Base-by-base conservation (phyloP, 148 eudicot species). In the Arctostaphylos glauca region DNA sequence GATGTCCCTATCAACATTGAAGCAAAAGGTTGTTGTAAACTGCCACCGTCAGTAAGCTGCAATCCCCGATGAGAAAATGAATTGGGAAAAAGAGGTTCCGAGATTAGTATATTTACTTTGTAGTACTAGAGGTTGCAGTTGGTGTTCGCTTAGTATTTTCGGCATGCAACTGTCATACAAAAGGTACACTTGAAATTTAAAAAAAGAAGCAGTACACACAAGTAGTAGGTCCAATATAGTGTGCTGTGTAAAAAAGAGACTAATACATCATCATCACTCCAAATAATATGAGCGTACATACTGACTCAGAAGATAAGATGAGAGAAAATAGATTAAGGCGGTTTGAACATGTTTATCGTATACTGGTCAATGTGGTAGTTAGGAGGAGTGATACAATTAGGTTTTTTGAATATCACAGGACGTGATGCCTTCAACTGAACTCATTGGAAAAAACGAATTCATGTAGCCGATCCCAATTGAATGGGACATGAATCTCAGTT, bases 1-100 rank as follows among this genome's bases (percentile, higher is more conserved):
- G 19, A 46, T 52, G 18, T 68, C 66, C 23, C 60, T 80, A 56
- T 44, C 25, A 44, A 79, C 25, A 78, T 58, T 15, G 81, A 60
- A 21, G 18, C 21, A 60, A 60, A 64, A 21, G 9, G 19, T 76
- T 52, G 62, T 76, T 25, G 46, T 31, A 15, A 54, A 41, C 59
- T 53, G 21, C 47, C 46, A 53, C 60, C 53, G 47, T 46, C 46
- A 21, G 18, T 25, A 52, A 49, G n/a, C n/a, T 53, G 21, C 53
- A 76, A 25, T 48, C 7, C 9, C 62, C 46, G 0, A 9, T 3
- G 3, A 25, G 12, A 76, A 52, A 15, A 13, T 5, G 58, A 76
- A 31, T 23, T 41, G 14, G 47, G 79, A 23, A 14, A 48, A 76
- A 54, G 5, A 74, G n/a, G 6, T 15, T 52, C 21, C 21, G 31